A percentile compares a stretch with the other conserved stretches of the same genome.
Evolutionary conservation across 495 filamentous ascomycete genomes (phyloP).

Genomic region (Xylaria grammica): DNA sequence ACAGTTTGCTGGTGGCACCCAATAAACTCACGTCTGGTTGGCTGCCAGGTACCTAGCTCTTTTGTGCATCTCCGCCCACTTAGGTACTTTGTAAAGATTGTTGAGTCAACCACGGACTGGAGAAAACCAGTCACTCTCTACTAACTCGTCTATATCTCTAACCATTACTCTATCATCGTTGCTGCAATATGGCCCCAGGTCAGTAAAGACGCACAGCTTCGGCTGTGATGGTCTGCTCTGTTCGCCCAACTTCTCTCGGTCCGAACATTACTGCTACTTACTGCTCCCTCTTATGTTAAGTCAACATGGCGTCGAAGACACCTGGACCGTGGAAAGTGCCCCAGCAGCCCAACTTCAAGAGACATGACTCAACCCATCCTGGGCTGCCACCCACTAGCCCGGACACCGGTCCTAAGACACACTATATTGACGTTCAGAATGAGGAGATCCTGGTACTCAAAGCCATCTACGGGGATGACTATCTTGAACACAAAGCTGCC

Average conservation of each 20-base stretch:
- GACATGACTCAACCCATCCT: constrained; percentile 47
- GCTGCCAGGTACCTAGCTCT: no score
- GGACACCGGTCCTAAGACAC: constrained; percentile 50
- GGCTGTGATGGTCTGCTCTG: constrained; percentile 38
- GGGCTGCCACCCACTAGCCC: constrained; percentile 45
- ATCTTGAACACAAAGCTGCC: constrained; percentile 70
- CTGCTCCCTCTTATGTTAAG: constrained; percentile 25
- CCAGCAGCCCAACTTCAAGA: constrained; percentile 39
- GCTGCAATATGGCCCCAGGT: constrained; percentile 36
- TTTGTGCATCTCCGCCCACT: constrained; percentile 10
- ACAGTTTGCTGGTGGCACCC: no score
- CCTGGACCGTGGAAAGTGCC: constrained; percentile 46
- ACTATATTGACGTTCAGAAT: constrained; percentile 83
- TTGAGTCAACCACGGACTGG: constrained; percentile 17
- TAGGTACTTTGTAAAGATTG: constrained; percentile 1
- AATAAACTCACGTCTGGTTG: not conserved
- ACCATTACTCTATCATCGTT: not conserved
- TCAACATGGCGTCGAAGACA: constrained; percentile 53
- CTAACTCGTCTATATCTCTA: not conserved
- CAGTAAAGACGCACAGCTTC: constrained; percentile 38
- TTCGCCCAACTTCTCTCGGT: constrained; percentile 26
- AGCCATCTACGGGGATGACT: constrained; percentile 94
- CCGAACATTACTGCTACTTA: constrained; percentile 17
- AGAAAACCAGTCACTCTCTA: constrained; percentile 8
- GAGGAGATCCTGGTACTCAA: constrained; percentile 86